Conservation (phyloP, 805 yeast genomes). For the Scheffersomyces amazonensis region DNA sequence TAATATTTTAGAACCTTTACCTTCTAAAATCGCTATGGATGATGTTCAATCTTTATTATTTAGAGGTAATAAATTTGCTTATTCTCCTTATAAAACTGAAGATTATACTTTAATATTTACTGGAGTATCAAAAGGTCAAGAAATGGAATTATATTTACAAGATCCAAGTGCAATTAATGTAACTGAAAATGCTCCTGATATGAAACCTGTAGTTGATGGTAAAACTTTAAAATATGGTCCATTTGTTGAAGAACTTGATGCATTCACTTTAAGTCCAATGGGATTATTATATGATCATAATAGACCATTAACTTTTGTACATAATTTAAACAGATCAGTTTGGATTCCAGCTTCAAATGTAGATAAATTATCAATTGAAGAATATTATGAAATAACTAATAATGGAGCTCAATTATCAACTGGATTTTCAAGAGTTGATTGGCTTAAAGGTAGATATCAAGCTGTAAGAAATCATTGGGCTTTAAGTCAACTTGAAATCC, state of each 20-base stretch:
- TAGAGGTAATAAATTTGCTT: constrained; percentile 52
- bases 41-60: constrained; percentile 61
- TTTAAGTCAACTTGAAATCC: constrained; percentile 57
- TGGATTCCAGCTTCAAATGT: constrained; percentile 89
- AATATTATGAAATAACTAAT: constrained; percentile 78
- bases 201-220: constrained; percentile 36
- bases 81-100: constrained; percentile 59
- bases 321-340: constrained; percentile 62
- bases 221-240: constrained; percentile 57
- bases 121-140: constrained; percentile 49
- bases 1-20: constrained; percentile 54
- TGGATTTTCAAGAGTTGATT: constrained; percentile 81
- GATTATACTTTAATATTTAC: constrained; percentile 41
- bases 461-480: constrained; percentile 52
- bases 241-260: constrained; percentile 33
- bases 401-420: constrained; percentile 64
- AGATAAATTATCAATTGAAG: constrained; percentile 69
- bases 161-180: constrained; percentile 8
- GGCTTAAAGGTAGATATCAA: constrained; percentile 57
- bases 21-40: constrained; percentile 56
- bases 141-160: constrained; percentile 30
- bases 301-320: constrained; percentile 60
- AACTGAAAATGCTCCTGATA: constrained; percentile 21
- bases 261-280: constrained; percentile 49
- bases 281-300: constrained; percentile 63